Evolutionary conservation across 495 filamentous ascomycete genomes (phyloP).

Genomic region (Talaromyces adpressus): DNA sequence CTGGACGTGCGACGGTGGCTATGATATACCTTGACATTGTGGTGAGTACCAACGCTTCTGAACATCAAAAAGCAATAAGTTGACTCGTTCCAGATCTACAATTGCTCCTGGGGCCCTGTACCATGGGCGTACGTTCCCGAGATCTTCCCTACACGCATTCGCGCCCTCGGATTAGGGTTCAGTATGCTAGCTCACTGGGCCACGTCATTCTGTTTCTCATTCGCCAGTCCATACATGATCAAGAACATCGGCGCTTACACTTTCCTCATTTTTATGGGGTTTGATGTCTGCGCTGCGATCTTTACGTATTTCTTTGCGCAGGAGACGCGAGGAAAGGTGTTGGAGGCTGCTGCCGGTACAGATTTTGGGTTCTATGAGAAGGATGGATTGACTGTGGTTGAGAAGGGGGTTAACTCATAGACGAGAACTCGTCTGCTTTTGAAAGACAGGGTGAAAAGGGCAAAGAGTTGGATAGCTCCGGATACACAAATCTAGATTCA

Average conservation of each 20-base stretch:
- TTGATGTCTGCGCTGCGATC: background rate
- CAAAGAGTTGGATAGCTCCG: no score
- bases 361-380: background rate
- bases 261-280: constrained; percentile 18
- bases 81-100: background rate
- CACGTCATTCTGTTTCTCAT: constrained; percentile 23
- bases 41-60: background rate
- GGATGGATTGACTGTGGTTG: background rate
- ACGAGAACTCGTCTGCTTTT: background rate
- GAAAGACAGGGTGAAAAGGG: background rate
- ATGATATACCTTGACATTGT: background rate
- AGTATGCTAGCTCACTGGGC: constrained; percentile 24
- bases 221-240: constrained; percentile 23
- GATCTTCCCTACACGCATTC: constrained; percentile 23
- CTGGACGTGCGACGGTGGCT: background rate
- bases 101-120: background rate
- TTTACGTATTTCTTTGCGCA: constrained; percentile 20
- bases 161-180: constrained; percentile 19
- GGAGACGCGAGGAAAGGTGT: constrained; percentile 11
- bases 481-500: background rate
- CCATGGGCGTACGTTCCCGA: constrained; percentile 20
- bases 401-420: background rate
- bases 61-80: background rate
- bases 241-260: constrained; percentile 18
- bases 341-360: background rate